A percentile compares a stretch with the other conserved stretches of the same genome.
Conservation (phyloP, 176 grass and related monocot species). For the Triticum monococcum region DNA sequence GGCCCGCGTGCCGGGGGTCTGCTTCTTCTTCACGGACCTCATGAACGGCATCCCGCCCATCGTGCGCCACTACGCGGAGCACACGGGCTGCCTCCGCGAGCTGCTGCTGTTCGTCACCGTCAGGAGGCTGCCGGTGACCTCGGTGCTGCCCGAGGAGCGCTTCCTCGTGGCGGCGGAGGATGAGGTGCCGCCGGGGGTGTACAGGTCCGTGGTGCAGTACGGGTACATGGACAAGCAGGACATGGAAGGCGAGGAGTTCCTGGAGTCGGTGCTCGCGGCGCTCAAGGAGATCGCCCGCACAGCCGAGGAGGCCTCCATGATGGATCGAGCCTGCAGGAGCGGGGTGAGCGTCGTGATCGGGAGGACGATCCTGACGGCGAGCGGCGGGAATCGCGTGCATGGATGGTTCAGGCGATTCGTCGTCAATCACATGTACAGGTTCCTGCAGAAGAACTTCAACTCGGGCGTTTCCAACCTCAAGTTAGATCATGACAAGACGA, state of each 20-base stretch:
- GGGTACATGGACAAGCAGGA: constrained; percentile 47
- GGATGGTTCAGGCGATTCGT: constrained; percentile 23
- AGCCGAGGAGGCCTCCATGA: constrained; percentile 11
- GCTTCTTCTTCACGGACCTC: constrained; percentile 54
- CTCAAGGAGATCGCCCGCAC: not conserved
- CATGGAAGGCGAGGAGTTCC: constrained; percentile 39
- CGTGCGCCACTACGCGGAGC: constrained; percentile 49
- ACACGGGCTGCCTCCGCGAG: constrained; percentile 38
- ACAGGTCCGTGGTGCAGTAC: constrained; percentile 40
- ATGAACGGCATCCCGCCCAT: constrained; percentile 51
- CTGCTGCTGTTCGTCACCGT: constrained; percentile 54
- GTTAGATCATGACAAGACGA: constrained; percentile 35
- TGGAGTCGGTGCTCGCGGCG: constrained; percentile 11
- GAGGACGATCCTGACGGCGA: constrained; percentile 43
- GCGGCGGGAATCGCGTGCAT: not conserved
- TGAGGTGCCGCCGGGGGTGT: constrained; percentile 19
- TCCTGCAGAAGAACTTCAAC: constrained; percentile 56
- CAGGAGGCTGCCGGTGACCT: constrained; percentile 27
- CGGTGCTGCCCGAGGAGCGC: constrained; percentile 38
- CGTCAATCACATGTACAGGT: constrained; percentile 34
- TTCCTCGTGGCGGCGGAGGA: constrained; percentile 20
- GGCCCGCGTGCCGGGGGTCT: constrained; percentile 24
- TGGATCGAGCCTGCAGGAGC: not conserved
- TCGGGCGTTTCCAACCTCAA: constrained; percentile 36
- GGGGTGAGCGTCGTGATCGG: constrained; percentile 34